A percentile compares a stretch with the other conserved stretches of the same genome.
phyloP scores from a whole-genome alignment of 257 asterid species.

The Lantana camara region DNA sequence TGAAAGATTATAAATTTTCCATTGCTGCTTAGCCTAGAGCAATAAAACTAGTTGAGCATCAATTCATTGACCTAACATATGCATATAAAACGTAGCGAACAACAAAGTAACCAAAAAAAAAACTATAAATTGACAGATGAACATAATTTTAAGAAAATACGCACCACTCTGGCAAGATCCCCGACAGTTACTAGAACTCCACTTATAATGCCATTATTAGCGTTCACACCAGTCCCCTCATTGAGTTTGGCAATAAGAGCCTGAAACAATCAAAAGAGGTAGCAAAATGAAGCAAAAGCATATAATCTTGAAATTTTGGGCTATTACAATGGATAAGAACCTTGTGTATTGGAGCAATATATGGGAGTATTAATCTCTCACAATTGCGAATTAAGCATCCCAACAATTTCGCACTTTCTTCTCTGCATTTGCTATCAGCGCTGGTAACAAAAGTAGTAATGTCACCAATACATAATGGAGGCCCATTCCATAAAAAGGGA shows the following conservation, averaged over 20 bases:
- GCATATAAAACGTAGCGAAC: conserved; percentile 5
- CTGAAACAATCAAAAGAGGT: conserved; percentile 48
- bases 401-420: conserved; percentile 97
- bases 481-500: conserved; percentile 20
- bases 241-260: conserved; percentile 88
- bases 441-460: conserved; percentile 57
- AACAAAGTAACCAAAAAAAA: conserved; percentile 4
- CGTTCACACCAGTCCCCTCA: conserved; percentile 94
- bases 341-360: conserved; percentile 97
- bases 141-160: conserved; percentile 37
- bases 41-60: background rate
- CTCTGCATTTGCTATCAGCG: conserved; percentile 97
- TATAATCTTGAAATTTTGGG: conserved; percentile 12
- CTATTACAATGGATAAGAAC: conserved; percentile 36
- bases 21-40: conserved; percentile 11
- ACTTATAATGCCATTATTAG: conserved; percentile 90
- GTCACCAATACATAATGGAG: conserved; percentile 30
- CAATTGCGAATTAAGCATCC: conserved; percentile 98
- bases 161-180: conserved; percentile 98
- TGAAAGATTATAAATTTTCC: background rate
- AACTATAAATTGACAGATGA: background rate
- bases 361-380: conserved; percentile 90
- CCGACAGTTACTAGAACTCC: conserved; percentile 99
- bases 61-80: background rate
- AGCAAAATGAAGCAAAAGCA: conserved; percentile 25